These are phyloP conservation scores for Epicoccum nigrum DNA, from an alignment of 2,329 filamentous ascomycete genomes.

Conservation along the genomic window DNA sequence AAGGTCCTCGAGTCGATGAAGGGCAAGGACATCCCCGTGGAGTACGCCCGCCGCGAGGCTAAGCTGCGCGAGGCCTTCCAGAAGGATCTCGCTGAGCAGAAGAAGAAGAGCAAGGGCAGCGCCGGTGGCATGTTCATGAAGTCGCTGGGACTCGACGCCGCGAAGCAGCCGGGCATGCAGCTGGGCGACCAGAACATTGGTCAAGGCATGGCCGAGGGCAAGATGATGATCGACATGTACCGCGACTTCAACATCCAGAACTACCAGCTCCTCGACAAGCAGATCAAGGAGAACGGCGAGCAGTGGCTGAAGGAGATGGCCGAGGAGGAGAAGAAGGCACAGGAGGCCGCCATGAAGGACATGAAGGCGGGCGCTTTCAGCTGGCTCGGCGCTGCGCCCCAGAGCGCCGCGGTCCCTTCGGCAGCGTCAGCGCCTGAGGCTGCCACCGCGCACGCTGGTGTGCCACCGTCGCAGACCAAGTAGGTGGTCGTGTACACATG, in stretches of 20 bases:
- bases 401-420: constrained; percentile 21
- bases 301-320: constrained; percentile 96
- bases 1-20: constrained; percentile 86
- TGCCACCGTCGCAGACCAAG: constrained; percentile 19
- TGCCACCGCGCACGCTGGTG: constrained; percentile 22
- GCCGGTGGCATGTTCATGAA: constrained; percentile 73
- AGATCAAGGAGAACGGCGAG: constrained; percentile 91
- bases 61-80: constrained; percentile 85
- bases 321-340: constrained; percentile 82
- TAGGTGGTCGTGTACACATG: constrained; percentile 2
- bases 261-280: constrained; percentile 86
- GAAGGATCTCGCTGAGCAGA: constrained; percentile 73
- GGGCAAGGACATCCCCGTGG: constrained; percentile 83
- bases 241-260: constrained; percentile 88
- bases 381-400: constrained; percentile 33
- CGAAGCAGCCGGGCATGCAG: constrained; percentile 61
- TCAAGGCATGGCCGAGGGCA: constrained; percentile 86
- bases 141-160: constrained; percentile 75
- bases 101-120: constrained; percentile 64
- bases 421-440: constrained; percentile 26
- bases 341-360: constrained; percentile 88
- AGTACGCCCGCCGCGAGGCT: constrained; percentile 88
- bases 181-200: constrained; percentile 62
- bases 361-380: constrained; percentile 68
- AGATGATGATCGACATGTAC: constrained; percentile 95